Evolutionary conservation across 805 yeast species (phyloP).

Genomic region (Candida ovalis): DNA sequence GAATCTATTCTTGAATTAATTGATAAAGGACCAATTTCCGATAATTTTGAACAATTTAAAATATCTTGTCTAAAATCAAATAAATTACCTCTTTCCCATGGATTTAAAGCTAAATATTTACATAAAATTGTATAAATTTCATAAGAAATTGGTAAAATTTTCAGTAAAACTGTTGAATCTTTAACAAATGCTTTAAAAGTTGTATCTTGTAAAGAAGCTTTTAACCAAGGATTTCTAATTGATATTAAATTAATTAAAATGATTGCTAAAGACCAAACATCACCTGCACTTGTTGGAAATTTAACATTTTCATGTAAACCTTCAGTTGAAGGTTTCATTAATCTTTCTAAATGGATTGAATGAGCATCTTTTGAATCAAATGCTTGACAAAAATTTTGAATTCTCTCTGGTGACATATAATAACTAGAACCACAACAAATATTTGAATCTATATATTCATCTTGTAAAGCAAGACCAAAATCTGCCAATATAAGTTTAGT

Average conservation of each 20-base stretch:
- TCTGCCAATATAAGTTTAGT: constrained; percentile 66
- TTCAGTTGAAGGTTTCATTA: constrained; percentile 19
- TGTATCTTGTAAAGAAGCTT: constrained; percentile 62
- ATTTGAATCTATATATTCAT: constrained; percentile 54
- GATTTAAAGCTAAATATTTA: constrained; percentile 42
- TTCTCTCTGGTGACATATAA: constrained; percentile 90
- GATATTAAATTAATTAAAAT: constrained; percentile 77
- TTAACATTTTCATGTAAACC: constrained; percentile 31
- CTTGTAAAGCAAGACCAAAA: constrained; percentile 81
- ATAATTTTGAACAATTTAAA: constrained; percentile 25
- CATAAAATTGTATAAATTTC: constrained; percentile 53
- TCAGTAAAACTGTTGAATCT: constrained; percentile 50
- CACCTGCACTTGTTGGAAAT: constrained; percentile 71
- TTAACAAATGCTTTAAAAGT: constrained; percentile 63
- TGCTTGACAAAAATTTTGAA: constrained; percentile 38
- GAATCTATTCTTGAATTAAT: constrained; percentile 25
- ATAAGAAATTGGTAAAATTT: constrained; percentile 69
- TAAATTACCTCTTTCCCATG: constrained; percentile 44
- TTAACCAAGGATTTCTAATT: constrained; percentile 87
- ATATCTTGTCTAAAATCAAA: constrained; percentile 38
- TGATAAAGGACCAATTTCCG: constrained; percentile 34
- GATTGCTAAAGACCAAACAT: constrained; percentile 84
- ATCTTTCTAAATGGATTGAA: constrained; percentile 28
- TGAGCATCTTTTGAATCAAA: constrained; percentile 31
- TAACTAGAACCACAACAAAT: constrained; percentile 83